These are phyloP conservation scores for Aureobasidium sp. DNA, from an alignment of 2,329 filamentous ascomycete species.

Conservation along the genomic window DNA sequence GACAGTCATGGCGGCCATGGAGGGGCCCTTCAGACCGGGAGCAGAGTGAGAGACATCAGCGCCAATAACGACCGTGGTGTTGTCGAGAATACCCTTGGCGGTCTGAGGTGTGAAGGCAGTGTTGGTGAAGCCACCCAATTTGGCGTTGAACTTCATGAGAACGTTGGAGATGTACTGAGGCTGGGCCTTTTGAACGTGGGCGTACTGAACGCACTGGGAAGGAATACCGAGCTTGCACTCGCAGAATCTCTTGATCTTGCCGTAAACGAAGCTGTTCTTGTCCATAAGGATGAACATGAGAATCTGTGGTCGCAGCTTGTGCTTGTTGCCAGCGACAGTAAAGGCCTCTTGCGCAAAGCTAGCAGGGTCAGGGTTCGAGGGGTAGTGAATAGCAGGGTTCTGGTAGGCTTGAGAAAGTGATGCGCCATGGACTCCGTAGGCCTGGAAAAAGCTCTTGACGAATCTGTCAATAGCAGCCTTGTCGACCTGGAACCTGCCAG, in stretches of 20 bases:
- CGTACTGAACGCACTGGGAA: slow-evolving; percentile 70
- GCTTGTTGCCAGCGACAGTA: slow-evolving; percentile 45
- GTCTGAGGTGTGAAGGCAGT: slow-evolving; percentile 33
- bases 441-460: slow-evolving; percentile 51
- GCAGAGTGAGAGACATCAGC: slow-evolving; percentile 82
- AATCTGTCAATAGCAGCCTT: slow-evolving; percentile 43
- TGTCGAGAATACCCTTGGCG: slow-evolving; percentile 27
- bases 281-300: slow-evolving; percentile 69
- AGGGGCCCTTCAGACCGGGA: slow-evolving; percentile 58
- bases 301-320: slow-evolving; percentile 58
- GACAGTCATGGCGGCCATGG: slow-evolving; percentile 80
- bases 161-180: slow-evolving; percentile 90
- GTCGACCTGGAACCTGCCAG: slow-evolving; percentile 38
- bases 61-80: slow-evolving; percentile 74
- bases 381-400: slow-evolving; percentile 34
- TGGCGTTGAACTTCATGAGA: slow-evolving; percentile 92
- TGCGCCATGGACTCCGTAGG: slow-evolving; percentile 56
- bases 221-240: slow-evolving; percentile 80
- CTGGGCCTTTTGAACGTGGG: slow-evolving; percentile 60
- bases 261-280: slow-evolving; percentile 65
- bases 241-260: slow-evolving; percentile 78
- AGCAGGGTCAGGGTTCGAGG: slow-evolving; percentile 22
- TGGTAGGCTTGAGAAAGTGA: slow-evolving; percentile 35
- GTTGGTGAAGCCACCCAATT: slow-evolving; percentile 76
- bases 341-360: slow-evolving; percentile 38